phyloP scores from a whole-genome alignment of 352 stramenopile species.

The Halophytophthora polymorphica region DNA sequence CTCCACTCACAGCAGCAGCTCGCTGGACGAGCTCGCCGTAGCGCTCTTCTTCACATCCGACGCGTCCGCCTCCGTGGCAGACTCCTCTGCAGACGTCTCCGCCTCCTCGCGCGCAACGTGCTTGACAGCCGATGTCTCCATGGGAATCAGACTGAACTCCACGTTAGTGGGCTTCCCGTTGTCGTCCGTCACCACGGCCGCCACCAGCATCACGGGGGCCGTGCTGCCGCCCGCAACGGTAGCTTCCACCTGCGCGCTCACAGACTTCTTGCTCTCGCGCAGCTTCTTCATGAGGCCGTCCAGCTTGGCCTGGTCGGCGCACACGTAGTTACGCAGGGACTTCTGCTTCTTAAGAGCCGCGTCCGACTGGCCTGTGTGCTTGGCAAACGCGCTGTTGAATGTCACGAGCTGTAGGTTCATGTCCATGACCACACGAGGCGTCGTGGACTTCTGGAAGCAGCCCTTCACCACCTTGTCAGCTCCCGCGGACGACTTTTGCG shows the following conservation, averaged over 20 bases:
- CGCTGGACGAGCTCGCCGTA: constrained; percentile 19
- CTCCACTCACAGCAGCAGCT: constrained; percentile 18
- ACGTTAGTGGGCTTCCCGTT: constrained; percentile 47
- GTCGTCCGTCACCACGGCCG: constrained; percentile 48
- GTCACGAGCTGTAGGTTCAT: constrained; percentile 53
- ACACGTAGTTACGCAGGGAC: constrained; percentile 44
- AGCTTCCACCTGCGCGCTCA: constrained; percentile 34
- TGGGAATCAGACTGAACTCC: constrained; percentile 61
- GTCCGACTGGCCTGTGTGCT: constrained; percentile 43
- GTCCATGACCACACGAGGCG: constrained; percentile 52
- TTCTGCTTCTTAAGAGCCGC: constrained; percentile 60
- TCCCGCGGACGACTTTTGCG: constrained; percentile 28
- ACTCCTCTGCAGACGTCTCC: constrained; percentile 33
- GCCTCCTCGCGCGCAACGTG: constrained; percentile 19
- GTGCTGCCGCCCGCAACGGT: constrained; percentile 18
- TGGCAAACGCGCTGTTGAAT: constrained; percentile 61
- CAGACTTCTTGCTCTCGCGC: constrained; percentile 40
- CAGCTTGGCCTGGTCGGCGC: constrained; percentile 39
- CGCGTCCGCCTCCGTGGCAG: constrained; percentile 18
- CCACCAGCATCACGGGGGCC: constrained; percentile 40
- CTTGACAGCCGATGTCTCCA: constrained; percentile 19
- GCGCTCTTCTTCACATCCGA: constrained; percentile 5
- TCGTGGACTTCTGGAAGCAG: constrained; percentile 63
- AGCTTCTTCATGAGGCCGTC: constrained; percentile 45
- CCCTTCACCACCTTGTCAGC: constrained; percentile 33